Evolutionary conservation across 805 yeast species (phyloP).

Genomic region (Cyberlindnera misumaiensis): DNA sequence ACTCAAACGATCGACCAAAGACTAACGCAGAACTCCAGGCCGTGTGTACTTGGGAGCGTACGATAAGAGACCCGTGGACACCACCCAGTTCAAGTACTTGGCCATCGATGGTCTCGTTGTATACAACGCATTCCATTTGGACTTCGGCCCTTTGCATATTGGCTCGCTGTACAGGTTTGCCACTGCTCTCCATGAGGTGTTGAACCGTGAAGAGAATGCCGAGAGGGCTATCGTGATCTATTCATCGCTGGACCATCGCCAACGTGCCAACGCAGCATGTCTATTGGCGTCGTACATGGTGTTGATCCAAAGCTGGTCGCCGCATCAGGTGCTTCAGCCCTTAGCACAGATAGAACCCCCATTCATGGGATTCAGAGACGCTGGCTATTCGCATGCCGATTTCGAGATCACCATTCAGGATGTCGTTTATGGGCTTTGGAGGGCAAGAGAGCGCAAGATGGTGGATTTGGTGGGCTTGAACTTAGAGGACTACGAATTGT

Average conservation of each 20-base stretch:
- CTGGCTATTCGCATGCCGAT: slow-evolving; percentile 95
- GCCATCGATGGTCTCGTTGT: slow-evolving; percentile 90
- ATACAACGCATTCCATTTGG: slow-evolving; percentile 91
- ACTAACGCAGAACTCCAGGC: slow-evolving; percentile 4
- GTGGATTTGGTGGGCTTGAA: slow-evolving; percentile 82
- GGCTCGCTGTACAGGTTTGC: slow-evolving; percentile 95
- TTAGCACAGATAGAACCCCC: slow-evolving; percentile 89
- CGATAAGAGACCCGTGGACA: slow-evolving; percentile 71
- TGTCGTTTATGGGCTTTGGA: slow-evolving; percentile 93
- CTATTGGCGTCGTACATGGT: slow-evolving; percentile 91
- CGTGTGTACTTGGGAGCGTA: slow-evolving; percentile 86
- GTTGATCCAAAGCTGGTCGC: slow-evolving; percentile 94
- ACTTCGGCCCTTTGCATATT: slow-evolving; percentile 92
- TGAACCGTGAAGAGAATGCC: slow-evolving; percentile 78
- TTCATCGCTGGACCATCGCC: slow-evolving; percentile 73
- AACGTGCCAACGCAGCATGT: slow-evolving; percentile 92
- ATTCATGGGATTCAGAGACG: slow-evolving; percentile 91
- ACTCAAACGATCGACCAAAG: too few relatives aligned
- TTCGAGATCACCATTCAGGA: slow-evolving; percentile 92
- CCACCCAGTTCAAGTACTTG: slow-evolving; percentile 70
- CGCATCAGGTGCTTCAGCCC: slow-evolving; percentile 95
- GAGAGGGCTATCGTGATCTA: slow-evolving; percentile 88
- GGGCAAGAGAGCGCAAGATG: slow-evolving; percentile 90
- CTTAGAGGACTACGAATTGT: slow-evolving; percentile 88
- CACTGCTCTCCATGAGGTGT: slow-evolving; percentile 82